Evolutionary conservation across 257 asterid species (phyloP).

Genomic region (Plantago elongata): DNA sequence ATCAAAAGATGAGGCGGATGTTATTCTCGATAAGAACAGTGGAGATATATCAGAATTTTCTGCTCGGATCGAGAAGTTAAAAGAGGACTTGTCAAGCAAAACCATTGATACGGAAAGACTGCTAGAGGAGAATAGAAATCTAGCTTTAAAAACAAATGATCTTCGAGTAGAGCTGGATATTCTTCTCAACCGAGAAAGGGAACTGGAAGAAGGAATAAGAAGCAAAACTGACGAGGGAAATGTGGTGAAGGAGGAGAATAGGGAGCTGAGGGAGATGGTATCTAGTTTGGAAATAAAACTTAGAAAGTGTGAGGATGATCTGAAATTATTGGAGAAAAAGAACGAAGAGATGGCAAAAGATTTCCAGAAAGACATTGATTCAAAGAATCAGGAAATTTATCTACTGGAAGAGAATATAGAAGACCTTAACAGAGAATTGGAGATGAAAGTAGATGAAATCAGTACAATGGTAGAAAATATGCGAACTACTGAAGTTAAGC

Average conservation of each 20-base stretch:
- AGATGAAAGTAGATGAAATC: conserved; percentile 81
- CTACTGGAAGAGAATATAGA: conserved; percentile 58
- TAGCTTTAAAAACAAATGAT: conserved; percentile 28
- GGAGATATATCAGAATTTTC: conserved; percentile 43
- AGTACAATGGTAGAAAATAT: conserved; percentile 55
- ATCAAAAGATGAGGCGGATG: conserved; percentile 40
- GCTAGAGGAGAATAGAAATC: conserved; percentile 32
- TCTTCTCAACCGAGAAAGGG: conserved; percentile 25
- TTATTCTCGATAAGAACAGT: conserved; percentile 29
- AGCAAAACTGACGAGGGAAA: conserved; percentile 26
- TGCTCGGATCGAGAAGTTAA: conserved; percentile 37
- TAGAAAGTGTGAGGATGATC: conserved; percentile 44
- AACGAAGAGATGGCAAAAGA: conserved; percentile 52
- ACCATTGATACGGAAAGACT: conserved; percentile 34
- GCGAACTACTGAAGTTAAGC: conserved; percentile 76
- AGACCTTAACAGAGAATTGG: conserved; percentile 67
- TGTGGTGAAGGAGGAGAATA: conserved; percentile 48
- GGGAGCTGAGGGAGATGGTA: conserved; percentile 29
- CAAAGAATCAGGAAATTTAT: conserved; percentile 38
- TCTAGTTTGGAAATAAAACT: conserved; percentile 36
- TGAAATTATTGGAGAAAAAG: conserved; percentile 44
- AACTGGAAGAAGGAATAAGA: conserved; percentile 36
- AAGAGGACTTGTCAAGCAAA: conserved; percentile 40
- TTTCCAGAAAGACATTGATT: conserved; percentile 30
- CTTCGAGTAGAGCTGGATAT: conserved; percentile 36